Evolutionary conservation across 169 alveolate genomes (phyloP).

Genomic region (Cyclospora cayetanensis): DNA sequence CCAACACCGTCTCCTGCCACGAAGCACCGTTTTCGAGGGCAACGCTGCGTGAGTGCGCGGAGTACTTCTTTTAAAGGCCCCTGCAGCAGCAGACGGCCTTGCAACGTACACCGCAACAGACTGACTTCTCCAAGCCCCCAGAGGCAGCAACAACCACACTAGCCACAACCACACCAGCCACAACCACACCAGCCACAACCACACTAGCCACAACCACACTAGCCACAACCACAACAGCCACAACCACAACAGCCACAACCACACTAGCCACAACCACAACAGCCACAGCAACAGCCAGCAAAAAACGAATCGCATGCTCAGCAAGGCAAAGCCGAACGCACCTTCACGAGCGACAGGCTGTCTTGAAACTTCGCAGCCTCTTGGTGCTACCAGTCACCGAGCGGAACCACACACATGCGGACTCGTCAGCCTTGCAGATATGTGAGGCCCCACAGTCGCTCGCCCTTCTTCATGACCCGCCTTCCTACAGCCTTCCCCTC

Average conservation of each 20-base stretch:
- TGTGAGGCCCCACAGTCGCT: too few species aligned
- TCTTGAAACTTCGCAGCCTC: too few species aligned
- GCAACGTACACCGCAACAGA: not conserved
- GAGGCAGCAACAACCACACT: not conserved
- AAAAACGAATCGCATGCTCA: too few species aligned
- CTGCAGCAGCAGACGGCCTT: conserved; percentile 34
- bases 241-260: not conserved
- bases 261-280: too few species aligned
- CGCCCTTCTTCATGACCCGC: too few species aligned
- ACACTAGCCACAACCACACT: not conserved
- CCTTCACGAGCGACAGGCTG: too few species aligned
- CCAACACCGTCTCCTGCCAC: not conserved
- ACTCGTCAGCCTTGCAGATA: too few species aligned
- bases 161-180: not conserved
- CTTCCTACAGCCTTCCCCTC: too few species aligned
- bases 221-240: not conserved
- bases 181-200: not conserved
- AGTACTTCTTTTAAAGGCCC: not conserved
- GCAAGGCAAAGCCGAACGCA: too few species aligned
- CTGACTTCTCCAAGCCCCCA: not conserved
- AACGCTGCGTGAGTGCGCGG: not conserved
- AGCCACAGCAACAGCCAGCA: too few species aligned
- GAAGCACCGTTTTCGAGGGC: not conserved
- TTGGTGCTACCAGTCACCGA: too few species aligned
- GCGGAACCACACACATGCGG: too few species aligned